phyloP scores from a whole-genome alignment of 2,329 filamentous ascomycete species.

The Periconia sp. region DNA sequence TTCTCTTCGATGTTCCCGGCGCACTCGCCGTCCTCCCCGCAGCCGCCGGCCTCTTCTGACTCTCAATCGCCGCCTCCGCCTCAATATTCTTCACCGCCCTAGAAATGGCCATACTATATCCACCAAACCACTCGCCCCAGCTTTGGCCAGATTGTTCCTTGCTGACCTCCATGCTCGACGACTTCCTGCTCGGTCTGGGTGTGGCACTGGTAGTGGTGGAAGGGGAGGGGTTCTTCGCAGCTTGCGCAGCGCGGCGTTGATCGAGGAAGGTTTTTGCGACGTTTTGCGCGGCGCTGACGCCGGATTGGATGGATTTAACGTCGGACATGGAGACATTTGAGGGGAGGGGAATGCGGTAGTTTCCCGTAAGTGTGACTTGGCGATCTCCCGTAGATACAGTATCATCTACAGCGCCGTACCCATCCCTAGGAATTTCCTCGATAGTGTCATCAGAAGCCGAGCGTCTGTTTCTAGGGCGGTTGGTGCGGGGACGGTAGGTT shows the following conservation, averaged over 20 bases:
- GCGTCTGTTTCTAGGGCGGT: slow-evolving; percentile 9
- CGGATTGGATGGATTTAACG: slow-evolving; percentile 41
- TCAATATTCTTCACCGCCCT: slow-evolving; percentile 45
- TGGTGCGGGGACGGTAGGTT: slow-evolving; percentile 22
- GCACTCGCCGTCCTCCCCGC: slow-evolving; percentile 6
- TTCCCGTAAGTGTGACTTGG: slow-evolving; percentile 42
- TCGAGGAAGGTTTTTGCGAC: slow-evolving; percentile 41
- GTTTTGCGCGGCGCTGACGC: slow-evolving; percentile 41
- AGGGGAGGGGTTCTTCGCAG: slow-evolving; percentile 1
- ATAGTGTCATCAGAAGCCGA: slow-evolving; percentile 18
- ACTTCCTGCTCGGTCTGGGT: slow-evolving; percentile 9
- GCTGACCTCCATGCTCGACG: slow-evolving; percentile 20
- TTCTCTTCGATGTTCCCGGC: slow-evolving; percentile 8
- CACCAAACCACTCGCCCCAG: slow-evolving; percentile 47
- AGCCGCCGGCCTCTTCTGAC: slow-evolving; percentile 16
- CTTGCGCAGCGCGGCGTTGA: slow-evolving; percentile 26
- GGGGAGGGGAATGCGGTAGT: slow-evolving; percentile 45
- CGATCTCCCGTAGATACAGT: slow-evolving; percentile 18
- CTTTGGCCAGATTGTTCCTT: slow-evolving; percentile 27
- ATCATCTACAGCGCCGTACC: slow-evolving; percentile 2
- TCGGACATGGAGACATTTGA: slow-evolving; percentile 37
- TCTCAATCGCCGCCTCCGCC: slow-evolving; percentile 43
- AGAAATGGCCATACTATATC: slow-evolving; percentile 45
- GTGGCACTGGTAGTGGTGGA: slow-evolving; percentile 2
- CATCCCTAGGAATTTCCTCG: slow-evolving; percentile 36